Base-by-base conservation (phyloP, 345 rosid genomes). In the Rhizophora mangle region DNA sequence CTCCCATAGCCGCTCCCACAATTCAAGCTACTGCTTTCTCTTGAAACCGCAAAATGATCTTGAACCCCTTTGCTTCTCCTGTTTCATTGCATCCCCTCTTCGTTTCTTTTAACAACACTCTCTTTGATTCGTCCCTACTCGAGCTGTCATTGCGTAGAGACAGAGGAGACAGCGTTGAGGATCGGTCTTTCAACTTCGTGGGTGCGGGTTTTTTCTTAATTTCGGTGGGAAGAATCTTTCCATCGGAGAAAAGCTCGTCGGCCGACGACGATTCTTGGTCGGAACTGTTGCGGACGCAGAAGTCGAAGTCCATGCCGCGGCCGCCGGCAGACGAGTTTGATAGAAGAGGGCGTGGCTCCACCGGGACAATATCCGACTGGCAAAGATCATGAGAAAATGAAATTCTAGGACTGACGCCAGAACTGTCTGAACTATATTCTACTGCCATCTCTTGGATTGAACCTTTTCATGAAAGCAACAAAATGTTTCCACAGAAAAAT, bases 31-130 rank as follows among this genome's bases (percentile, higher is more conserved):
- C 86, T 86, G 55, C 97, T 91, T 53, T 53, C 97, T 75, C 63
- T 87, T 89, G 79, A 91, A 87, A 32, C 87, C 63, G 92, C 96
- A 91, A 71, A 91, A 91, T 46, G 96, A 88, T 82, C 78, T 85
- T 55, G 90, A 73, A 21, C 78, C 18, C 18, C 59, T 78, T 49
- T 80, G 85, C 82, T 86, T 82, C 70, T 81, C 77, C 81, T 5
- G 73, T 64, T 24, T 71, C 82, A 0, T 64, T 76, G 8, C 74
- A 74, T 61, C 29, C 39, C 19, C 73, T 72, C 70, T 72, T 83
- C 62, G 47, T 74, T 65, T 69, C 78, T 66, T 75, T 76, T 58
- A 56, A 53, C 60, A 36, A 65, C 22, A 74, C 71, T 77, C 52
- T 63, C 57, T 68, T 79, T 0, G 51, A 53, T n/a, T 51, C 27